Evolutionary conservation across 2,329 filamentous ascomycete genomes (phyloP).

Genomic region (Sporothrix variecibatus): DNA sequence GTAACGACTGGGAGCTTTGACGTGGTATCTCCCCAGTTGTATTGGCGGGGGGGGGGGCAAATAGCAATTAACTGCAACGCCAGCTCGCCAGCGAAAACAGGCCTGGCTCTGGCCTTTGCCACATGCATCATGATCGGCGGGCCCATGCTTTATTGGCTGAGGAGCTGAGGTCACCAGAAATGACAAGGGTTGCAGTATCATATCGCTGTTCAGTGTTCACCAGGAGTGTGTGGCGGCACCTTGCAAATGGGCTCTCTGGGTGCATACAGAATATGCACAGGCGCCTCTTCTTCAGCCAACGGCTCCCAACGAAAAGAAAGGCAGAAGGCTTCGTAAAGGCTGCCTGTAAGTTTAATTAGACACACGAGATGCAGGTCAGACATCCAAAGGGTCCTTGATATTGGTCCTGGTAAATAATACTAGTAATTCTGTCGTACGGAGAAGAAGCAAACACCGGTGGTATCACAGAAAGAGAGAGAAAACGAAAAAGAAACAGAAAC

Average conservation of each 20-base stretch:
- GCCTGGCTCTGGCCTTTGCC: background rate
- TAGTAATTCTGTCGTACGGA: background rate
- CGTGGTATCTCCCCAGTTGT: background rate
- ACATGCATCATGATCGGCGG: background rate
- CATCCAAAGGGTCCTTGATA: background rate
- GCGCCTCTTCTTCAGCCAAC: background rate
- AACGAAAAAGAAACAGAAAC: background rate
- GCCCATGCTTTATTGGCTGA: background rate
- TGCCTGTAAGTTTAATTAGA: background rate
- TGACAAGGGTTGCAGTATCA: background rate
- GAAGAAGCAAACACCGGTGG: background rate
- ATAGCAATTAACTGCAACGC: background rate
- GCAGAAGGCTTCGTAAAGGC: background rate
- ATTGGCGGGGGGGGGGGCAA: background rate
- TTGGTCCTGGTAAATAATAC: background rate
- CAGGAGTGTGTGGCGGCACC: background rate
- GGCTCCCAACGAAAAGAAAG: background rate
- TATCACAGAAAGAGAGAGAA: background rate
- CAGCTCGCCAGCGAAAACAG: background rate
- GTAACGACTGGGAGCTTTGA: background rate
- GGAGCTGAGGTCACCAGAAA: background rate
- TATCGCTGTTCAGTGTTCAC: no score
- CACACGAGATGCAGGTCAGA: background rate
- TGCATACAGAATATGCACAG: slow-evolving; percentile 5
- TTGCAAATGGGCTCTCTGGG: background rate